Evolutionary conservation across 1,284 basidiomycete species (phyloP), one percentile per base, ranked within the genome.

Genomic region (Athelia psychrophila): DNA sequence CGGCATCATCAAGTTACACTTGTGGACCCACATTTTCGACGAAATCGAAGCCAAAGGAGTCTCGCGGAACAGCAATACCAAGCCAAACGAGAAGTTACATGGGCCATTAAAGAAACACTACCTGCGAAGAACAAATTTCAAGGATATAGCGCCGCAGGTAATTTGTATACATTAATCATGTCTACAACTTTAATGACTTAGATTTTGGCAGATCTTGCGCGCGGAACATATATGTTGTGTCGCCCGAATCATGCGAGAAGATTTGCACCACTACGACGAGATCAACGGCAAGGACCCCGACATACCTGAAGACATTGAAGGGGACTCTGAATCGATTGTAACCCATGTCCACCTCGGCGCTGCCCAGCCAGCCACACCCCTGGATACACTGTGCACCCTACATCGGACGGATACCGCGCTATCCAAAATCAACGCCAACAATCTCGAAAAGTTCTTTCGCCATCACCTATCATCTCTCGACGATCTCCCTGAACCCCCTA

Each of bases 41-140:
- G 68, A 74, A 30, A 73, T 76, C 36, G 6, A 47, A 15, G 25
- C 5, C 0, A 75, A 75, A 46, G 73, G 70, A 12, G 65, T 58
- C 0, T 51, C 59, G 0, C 12, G 44, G 0, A 70, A 67, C 23
- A 72, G 63, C 38, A 70, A 64, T 45, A 73, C 69, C 2, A 58
- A 65, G 30, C 60, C 58, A 4, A 69, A 69, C 48, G 69, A 75
- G 51, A 57, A 62, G 5, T 51, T 67, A 38, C 68, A 73, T 49
- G 55, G 64, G 3, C 50, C 57, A 0, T 51, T 71, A 1, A 69
- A 68, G 38, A 54, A 56, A 2, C 54, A 55, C 2, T 75, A 74
- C 27, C 51, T 51, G 3, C 47, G 47, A 9, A 54, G 40, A 1
- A 62, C 65, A 5, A 69, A 75, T 55, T 71, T 70, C 54, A 68